Evolutionary conservation across 495 filamentous ascomycete genomes (phyloP).

Genomic region (Staphylotrichum longicolle): DNA sequence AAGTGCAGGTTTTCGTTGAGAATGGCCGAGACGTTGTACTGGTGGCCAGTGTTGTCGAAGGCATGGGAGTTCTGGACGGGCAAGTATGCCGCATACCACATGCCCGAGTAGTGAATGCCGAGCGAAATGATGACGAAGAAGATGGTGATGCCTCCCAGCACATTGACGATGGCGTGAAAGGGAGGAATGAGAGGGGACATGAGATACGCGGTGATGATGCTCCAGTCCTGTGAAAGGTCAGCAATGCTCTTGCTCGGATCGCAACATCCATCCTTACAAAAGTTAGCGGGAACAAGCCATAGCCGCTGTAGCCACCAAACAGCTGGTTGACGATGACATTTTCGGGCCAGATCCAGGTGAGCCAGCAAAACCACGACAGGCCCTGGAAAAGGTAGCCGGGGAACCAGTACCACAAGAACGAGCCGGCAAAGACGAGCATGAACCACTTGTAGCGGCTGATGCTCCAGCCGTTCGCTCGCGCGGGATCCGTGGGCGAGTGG

Average conservation of each 20-base stretch:
- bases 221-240: slow-evolving; percentile 56
- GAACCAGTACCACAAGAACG: slow-evolving; percentile 56
- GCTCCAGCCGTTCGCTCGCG: slow-evolving; percentile 60
- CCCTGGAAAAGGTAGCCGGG: slow-evolving; percentile 59
- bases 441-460: slow-evolving; percentile 66
- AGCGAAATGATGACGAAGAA: slow-evolving; percentile 53
- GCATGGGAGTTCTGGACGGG: slow-evolving; percentile 54
- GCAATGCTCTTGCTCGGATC: background rate
- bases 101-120: slow-evolving; percentile 62
- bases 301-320: slow-evolving; percentile 62
- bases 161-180: slow-evolving; percentile 63
- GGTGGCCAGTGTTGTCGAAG: slow-evolving; percentile 59
- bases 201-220: slow-evolving; percentile 60
- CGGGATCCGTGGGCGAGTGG: slow-evolving; percentile 54
- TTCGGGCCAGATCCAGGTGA: slow-evolving; percentile 61
- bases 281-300: slow-evolving; percentile 57
- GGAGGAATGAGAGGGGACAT: slow-evolving; percentile 66
- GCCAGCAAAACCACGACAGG: slow-evolving; percentile 58
- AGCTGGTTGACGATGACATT: slow-evolving; percentile 68
- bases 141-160: slow-evolving; percentile 52
- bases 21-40: slow-evolving; percentile 56
- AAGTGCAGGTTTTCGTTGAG: slow-evolving; percentile 49
- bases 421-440: slow-evolving; percentile 55
- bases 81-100: slow-evolving; percentile 61
- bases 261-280: slow-evolving; percentile 32